These are phyloP conservation scores for Silene conica DNA, from an alignment of 148 eudicot species.

Conservation along the genomic window DNA sequence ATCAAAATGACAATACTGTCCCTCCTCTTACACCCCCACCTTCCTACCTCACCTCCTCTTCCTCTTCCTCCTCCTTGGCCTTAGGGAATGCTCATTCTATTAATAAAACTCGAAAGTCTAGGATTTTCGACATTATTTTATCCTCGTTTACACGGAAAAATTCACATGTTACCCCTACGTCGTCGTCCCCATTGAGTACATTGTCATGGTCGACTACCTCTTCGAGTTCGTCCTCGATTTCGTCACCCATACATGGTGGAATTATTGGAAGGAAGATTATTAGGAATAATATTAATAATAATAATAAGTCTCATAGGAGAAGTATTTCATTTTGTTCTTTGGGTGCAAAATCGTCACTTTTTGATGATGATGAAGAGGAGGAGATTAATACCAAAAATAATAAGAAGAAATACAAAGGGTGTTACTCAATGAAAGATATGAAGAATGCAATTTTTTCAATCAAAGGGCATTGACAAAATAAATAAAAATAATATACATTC, in stretches of 20 bases:
- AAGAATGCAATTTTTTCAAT: conserved; percentile 19
- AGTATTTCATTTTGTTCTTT: conserved; percentile 15
- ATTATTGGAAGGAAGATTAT: conserved; percentile 17
- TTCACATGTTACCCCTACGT: conserved; percentile 17
- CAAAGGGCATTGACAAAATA: conserved; percentile 12
- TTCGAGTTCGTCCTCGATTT: conserved; percentile 21
- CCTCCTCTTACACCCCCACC: conserved; percentile 50
- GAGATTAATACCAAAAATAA: no score
- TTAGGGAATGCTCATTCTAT: background rate
- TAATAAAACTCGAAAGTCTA: conserved; percentile 11
- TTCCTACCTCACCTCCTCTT: conserved; percentile 12
- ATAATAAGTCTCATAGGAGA: conserved; percentile 17
- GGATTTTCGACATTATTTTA: conserved; percentile 13
- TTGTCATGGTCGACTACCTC: conserved; percentile 31
- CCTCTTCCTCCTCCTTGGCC: background rate
- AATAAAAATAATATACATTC: background rate
- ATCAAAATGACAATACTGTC: conserved; percentile 20
- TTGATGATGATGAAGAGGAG: conserved; percentile 17
- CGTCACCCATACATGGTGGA: conserved; percentile 13
- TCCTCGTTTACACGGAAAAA: conserved; percentile 14
- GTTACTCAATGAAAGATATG: conserved; percentile 10
- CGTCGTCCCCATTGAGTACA: conserved; percentile 18
- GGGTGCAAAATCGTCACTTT: conserved; percentile 15
- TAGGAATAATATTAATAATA: no score
- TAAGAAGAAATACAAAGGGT: conserved; percentile 16